Percentiles rank a stretch among this genome's conserved stretches.
phyloP scores from a whole-genome alignment of 2,329 filamentous ascomycete genomes.

The Karstenula rhodostoma region DNA sequence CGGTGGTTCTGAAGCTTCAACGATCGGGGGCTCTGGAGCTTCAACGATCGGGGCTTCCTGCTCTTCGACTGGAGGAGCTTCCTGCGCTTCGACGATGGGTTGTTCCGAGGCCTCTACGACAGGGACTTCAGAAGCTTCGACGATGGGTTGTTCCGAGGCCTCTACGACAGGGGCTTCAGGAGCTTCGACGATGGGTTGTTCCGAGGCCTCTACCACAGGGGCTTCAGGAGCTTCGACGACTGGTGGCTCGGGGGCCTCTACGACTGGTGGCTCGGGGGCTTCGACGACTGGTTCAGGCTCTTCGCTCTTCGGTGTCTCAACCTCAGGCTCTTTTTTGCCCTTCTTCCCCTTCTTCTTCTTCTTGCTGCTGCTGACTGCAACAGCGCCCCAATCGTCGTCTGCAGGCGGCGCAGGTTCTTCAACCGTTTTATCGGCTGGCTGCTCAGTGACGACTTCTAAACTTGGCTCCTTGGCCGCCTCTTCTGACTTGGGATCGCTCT shows the following conservation, averaged over 20 bases:
- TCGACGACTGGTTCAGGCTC: neutral
- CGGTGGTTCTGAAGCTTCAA: neutral
- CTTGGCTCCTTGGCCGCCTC: neutral
- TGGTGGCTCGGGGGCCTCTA: neutral
- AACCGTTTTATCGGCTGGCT: neutral
- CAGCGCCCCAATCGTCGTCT: constrained; percentile 16
- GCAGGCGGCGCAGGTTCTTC: constrained; percentile 7
- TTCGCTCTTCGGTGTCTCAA: neutral
- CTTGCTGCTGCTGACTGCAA: constrained; percentile 2
- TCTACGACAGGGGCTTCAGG: constrained; percentile 3
- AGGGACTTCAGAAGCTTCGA: neutral
- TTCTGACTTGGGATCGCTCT: neutral
- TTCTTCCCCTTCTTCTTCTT: constrained; percentile 16
- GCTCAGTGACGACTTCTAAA: neutral
- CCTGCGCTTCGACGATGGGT: neutral
- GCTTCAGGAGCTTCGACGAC: neutral
- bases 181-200: neutral
- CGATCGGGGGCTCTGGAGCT: neutral
- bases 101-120: neutral
- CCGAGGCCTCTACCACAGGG: neutral
- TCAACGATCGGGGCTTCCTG: neutral
- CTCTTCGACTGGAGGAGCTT: neutral
- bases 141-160: neutral
- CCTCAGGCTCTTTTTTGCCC: constrained; percentile 12
- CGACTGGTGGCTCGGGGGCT: constrained; percentile 3